These are phyloP conservation scores for Wickerhamomyces kurtzmanii DNA, from an alignment of 805 yeast species.

Conservation along the genomic window DNA sequence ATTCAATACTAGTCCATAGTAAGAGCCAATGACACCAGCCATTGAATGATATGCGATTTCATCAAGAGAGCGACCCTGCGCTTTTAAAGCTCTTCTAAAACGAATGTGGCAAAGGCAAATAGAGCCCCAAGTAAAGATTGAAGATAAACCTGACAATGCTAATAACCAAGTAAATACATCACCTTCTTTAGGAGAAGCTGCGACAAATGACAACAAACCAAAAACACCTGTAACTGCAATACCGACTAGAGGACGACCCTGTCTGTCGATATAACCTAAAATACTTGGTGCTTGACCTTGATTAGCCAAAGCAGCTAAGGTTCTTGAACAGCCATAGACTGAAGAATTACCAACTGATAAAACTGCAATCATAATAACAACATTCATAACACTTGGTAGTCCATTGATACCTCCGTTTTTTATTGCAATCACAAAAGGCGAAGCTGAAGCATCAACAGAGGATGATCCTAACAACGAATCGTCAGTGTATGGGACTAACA, in stretches of 20 bases:
- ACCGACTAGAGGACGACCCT: conserved; percentile 59
- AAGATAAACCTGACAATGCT: conserved; percentile 54
- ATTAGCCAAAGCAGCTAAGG: conserved; percentile 51
- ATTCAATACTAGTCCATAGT: conserved; percentile 49
- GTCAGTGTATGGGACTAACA: conserved; percentile 62
- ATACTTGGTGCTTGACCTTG: conserved; percentile 54
- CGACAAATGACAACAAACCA: conserved; percentile 51
- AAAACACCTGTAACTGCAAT: conserved; percentile 37
- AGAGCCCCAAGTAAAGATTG: conserved; percentile 55
- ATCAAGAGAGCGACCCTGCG: conserved; percentile 57
- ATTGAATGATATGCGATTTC: conserved; percentile 63
- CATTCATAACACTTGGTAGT: conserved; percentile 57
- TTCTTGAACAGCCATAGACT: conserved; percentile 63
- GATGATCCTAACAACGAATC: conserved; percentile 34
- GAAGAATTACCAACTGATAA: conserved; percentile 66
- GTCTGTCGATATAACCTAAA: conserved; percentile 51
- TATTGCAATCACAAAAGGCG: conserved; percentile 74
- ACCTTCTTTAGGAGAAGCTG: conserved; percentile 40
- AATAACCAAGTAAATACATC: conserved; percentile 56
- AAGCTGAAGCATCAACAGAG: conserved; percentile 52
- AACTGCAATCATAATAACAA: conserved; percentile 56
- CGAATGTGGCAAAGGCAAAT: conserved; percentile 52
- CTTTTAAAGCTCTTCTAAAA: conserved; percentile 52
- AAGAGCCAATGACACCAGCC: conserved; percentile 60
- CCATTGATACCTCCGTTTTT: conserved; percentile 53